phyloP scores from a whole-genome alignment of 257 asterid species.

The Capsicum baccatum region DNA sequence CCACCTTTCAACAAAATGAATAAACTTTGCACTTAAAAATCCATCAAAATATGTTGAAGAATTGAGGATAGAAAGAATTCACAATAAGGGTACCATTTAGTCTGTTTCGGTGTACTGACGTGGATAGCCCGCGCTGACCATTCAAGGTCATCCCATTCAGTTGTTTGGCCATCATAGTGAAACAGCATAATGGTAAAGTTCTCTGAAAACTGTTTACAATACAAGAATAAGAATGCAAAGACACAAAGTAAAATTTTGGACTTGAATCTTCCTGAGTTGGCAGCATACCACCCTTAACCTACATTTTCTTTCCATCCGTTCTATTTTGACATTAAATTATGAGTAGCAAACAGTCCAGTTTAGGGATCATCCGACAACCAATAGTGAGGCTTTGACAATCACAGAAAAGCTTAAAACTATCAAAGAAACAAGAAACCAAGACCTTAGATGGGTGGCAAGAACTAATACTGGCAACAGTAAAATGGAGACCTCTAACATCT shows the following conservation, averaged over 20 bases:
- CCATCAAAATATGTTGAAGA: not conserved
- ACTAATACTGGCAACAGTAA: not conserved
- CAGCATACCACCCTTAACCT: constrained; percentile 26
- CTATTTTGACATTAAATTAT: not conserved
- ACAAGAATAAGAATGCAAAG: not conserved
- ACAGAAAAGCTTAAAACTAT: not conserved
- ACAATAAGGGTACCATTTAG: constrained; percentile 65
- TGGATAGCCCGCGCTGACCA: constrained; percentile 92
- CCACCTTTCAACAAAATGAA: constrained; percentile 65
- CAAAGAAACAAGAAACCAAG: constrained; percentile 15
- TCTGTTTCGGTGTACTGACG: constrained; percentile 73
- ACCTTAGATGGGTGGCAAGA: not conserved
- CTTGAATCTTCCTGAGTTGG: not conserved
- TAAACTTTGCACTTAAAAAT: not conserved
- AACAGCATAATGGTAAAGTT: constrained; percentile 79
- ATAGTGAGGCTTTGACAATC: not conserved
- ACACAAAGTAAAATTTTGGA: constrained; percentile 6
- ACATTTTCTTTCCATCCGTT: not conserved
- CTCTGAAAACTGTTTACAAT: constrained; percentile 70
- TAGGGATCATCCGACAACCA: not conserved
- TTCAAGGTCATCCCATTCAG: constrained; percentile 94
- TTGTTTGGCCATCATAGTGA: constrained; percentile 90
- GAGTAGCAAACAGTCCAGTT: not conserved
- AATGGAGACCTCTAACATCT: not conserved
- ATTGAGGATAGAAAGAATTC: constrained; percentile 11